A percentile compares a stretch with the other conserved stretches of the same genome.
phyloP scores from a whole-genome alignment of 257 asterid genomes.

The Euphrasia confusa region DNA sequence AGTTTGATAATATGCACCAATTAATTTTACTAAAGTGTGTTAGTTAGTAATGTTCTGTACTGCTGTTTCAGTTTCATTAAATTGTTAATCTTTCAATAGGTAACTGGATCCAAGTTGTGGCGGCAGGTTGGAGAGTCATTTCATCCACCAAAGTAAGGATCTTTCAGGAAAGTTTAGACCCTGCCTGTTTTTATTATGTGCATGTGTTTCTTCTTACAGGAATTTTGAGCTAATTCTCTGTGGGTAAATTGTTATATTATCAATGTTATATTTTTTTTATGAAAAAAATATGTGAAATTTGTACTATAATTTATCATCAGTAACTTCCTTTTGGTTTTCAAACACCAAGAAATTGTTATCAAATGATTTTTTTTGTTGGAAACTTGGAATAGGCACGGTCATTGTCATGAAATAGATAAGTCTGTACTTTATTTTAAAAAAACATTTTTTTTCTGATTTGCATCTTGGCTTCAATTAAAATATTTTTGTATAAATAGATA shows the following conservation, averaged over 20 bases:
- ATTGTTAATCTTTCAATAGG: conserved; percentile 40
- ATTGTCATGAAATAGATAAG: background rate
- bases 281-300: too few species aligned
- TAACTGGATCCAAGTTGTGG: conserved; percentile 93
- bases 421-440: background rate
- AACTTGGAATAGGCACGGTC: too few species aligned
- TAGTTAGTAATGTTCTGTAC: background rate
- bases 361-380: too few species aligned
- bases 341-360: too few species aligned
- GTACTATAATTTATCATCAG: too few species aligned
- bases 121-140: conserved; percentile 95
- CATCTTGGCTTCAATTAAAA: background rate
- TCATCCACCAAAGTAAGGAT: conserved; percentile 86
- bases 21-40: background rate
- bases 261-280: too few species aligned
- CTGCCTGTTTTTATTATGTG: conserved; percentile 7
- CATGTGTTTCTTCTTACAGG: background rate
- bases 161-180: conserved; percentile 4
- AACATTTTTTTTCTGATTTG: background rate
- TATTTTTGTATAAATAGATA: background rate
- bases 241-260: too few species aligned
- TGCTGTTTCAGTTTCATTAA: conserved; percentile 11
- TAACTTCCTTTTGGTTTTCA: too few species aligned
- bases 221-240: too few species aligned
- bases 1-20: background rate